Conservation (phyloP, 2,329 filamentous ascomycete species). For the Truncatella angustata region DNA sequence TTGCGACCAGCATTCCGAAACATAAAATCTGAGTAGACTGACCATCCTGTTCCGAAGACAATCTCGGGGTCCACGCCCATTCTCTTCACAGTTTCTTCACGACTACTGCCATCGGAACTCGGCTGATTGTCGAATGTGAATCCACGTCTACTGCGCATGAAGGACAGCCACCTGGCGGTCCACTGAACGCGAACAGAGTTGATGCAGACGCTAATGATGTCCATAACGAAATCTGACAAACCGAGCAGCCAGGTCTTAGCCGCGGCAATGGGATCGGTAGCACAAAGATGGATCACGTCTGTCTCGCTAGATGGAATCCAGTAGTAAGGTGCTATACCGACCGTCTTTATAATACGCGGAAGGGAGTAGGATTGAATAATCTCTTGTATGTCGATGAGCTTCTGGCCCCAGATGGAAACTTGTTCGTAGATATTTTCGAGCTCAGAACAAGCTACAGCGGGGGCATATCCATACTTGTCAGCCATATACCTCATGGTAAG, state of each 20-base stretch:
- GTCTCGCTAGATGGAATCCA: slow-evolving; percentile 15
- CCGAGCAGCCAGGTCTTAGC: slow-evolving; percentile 7
- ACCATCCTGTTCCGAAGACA: slow-evolving; percentile 6
- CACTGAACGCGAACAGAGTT: slow-evolving; percentile 4
- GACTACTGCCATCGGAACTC: background rate
- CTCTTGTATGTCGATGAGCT: slow-evolving; percentile 3
- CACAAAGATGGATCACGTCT: slow-evolving; percentile 13
- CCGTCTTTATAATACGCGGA: slow-evolving; percentile 11
- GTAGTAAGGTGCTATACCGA: slow-evolving; percentile 15
- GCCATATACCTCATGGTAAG: slow-evolving; percentile 12
- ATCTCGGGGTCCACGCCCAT: slow-evolving; percentile 7
- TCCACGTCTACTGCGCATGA: background rate
- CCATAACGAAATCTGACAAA: background rate
- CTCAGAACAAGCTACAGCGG: background rate
- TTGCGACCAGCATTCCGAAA: slow-evolving; percentile 13
- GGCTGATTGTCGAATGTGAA: background rate
- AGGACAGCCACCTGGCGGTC: background rate
- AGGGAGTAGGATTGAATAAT: slow-evolving; percentile 7
- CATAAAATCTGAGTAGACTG: slow-evolving; percentile 13
- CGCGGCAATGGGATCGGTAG: slow-evolving; percentile 12
- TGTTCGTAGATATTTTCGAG: slow-evolving; percentile 5
- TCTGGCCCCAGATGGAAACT: slow-evolving; percentile 5
- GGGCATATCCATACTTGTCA: slow-evolving; percentile 1
- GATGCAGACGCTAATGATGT: slow-evolving; percentile 6
- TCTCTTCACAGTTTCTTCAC: background rate